phyloP scores from a whole-genome alignment of 2,329 filamentous ascomycete genomes.

The Monosporascus sp. region DNA sequence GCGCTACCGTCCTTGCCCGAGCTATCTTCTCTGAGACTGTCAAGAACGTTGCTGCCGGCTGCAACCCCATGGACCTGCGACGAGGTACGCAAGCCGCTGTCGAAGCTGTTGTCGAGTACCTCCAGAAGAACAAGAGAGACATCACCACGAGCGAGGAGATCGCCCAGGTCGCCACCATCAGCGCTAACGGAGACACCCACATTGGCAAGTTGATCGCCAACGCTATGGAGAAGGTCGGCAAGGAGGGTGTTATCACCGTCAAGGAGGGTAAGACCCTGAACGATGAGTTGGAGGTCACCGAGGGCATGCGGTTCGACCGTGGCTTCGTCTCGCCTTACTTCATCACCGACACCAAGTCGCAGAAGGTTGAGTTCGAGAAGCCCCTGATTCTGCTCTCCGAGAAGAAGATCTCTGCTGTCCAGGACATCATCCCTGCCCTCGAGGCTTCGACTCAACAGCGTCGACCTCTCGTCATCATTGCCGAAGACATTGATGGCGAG shows the following conservation, averaged over 20 bases:
- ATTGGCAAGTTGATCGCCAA: conserved; percentile 94
- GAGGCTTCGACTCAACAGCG: conserved; percentile 95
- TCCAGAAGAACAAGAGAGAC: conserved; percentile 93
- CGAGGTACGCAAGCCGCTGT: conserved; percentile 96
- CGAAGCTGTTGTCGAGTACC: conserved; percentile 87
- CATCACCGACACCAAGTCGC: conserved; percentile 97
- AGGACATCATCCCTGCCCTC: conserved; percentile 97
- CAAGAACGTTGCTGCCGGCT: conserved; percentile 98
- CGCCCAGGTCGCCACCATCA: conserved; percentile 96
- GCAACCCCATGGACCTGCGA: conserved; percentile 99
- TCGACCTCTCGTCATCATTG: conserved; percentile 95
- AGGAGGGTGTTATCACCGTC: conserved; percentile 99
- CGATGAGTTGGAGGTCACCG: conserved; percentile 96
- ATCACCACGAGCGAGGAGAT: conserved; percentile 97
- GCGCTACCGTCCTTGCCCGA: conserved; percentile 91
- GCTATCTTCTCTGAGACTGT: conserved; percentile 99
- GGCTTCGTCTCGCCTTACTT: conserved; percentile 99
- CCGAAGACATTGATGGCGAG: conserved; percentile 98
- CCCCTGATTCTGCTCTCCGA: conserved; percentile 96
- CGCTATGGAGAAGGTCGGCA: conserved; percentile 99
- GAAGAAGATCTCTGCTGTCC: conserved; percentile 99
- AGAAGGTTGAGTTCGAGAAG: conserved; percentile 99
- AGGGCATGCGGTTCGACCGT: conserved; percentile 99
- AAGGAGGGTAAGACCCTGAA: conserved; percentile 99
- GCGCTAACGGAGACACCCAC: conserved; percentile 92